phyloP scores from a whole-genome alignment of 768 basidiomycete species.

The Termitomyces sp. region DNA sequence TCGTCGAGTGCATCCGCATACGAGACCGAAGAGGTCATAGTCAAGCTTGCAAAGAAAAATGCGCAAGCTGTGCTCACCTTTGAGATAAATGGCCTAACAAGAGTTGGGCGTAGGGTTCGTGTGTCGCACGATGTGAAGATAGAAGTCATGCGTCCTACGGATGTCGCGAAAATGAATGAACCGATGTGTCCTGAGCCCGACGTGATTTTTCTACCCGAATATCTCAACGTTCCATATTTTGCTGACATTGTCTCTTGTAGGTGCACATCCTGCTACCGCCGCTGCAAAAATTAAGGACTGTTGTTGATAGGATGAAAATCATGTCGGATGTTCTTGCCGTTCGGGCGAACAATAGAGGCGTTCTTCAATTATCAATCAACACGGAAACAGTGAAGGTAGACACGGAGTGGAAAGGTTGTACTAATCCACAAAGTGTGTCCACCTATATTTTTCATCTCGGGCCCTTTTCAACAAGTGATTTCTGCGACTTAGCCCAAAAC shows the following conservation, averaged over 20 bases:
- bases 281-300: background rate
- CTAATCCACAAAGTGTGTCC: slow-evolving; percentile 53
- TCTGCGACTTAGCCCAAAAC: slow-evolving; percentile 6
- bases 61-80: slow-evolving; percentile 74
- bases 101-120: slow-evolving; percentile 56
- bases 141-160: slow-evolving; percentile 70
- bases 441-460: background rate
- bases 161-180: slow-evolving; percentile 67
- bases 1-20: slow-evolving; percentile 38
- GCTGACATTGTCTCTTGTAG: slow-evolving; percentile 28
- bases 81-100: slow-evolving; percentile 61
- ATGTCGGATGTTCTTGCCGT: slow-evolving; percentile 68
- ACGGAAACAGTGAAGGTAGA: slow-evolving; percentile 75
- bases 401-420: slow-evolving; percentile 73
- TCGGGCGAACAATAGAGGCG: slow-evolving; percentile 60
- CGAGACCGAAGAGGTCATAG: slow-evolving; percentile 60
- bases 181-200: slow-evolving; percentile 86
- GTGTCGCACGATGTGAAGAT: slow-evolving; percentile 80
- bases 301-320: slow-evolving; percentile 53
- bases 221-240: background rate
- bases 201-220: slow-evolving; percentile 32
- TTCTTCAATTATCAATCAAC: slow-evolving; percentile 45
- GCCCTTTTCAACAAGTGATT: background rate
- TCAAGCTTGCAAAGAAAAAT: slow-evolving; percentile 86
- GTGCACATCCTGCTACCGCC: slow-evolving; percentile 69